These are phyloP conservation scores for Pseudogymnoascus sp. DNA, from an alignment of 2,329 filamentous ascomycete species.

Conservation along the genomic window DNA sequence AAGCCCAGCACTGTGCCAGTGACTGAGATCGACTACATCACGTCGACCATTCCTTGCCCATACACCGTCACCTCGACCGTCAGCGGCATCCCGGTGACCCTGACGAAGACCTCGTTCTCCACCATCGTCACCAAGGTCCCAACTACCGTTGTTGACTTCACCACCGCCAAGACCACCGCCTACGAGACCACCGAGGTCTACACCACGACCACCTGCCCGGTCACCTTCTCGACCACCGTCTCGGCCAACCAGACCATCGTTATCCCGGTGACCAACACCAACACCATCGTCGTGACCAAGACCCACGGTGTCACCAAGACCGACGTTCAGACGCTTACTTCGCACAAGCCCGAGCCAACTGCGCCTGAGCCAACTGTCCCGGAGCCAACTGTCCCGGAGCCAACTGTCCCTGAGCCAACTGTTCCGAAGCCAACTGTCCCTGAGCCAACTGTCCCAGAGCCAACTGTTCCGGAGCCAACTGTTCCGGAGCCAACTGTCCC, in stretches of 20 bases:
- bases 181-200: slow-evolving; percentile 31
- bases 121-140: slow-evolving; percentile 18
- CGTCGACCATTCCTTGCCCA: slow-evolving; percentile 11
- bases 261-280: slow-evolving; percentile 35
- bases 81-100: neutral
- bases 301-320: slow-evolving; percentile 15
- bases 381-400: slow-evolving; percentile 9
- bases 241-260: slow-evolving; percentile 34
- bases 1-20: slow-evolving; percentile 4
- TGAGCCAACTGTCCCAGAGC: slow-evolving; percentile 13
- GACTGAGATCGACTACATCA: slow-evolving; percentile 11
- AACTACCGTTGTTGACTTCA: slow-evolving; percentile 27
- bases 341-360: slow-evolving; percentile 15
- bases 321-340: slow-evolving; percentile 15
- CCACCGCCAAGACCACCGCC: slow-evolving; percentile 28
- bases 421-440: slow-evolving; percentile 18
- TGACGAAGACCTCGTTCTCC: slow-evolving; percentile 5
- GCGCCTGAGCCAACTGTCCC: slow-evolving; percentile 15
- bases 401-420: slow-evolving; percentile 12
- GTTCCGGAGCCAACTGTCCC: slow-evolving; percentile 16
- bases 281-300: slow-evolving; percentile 35
- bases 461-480: slow-evolving; percentile 8
- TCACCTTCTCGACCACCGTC: slow-evolving; percentile 35
- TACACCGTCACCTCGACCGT: slow-evolving; percentile 6
- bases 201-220: slow-evolving; percentile 32